Conservation (phyloP, 2,329 filamentous ascomycete species). For the Leptographium flavum region DNA sequence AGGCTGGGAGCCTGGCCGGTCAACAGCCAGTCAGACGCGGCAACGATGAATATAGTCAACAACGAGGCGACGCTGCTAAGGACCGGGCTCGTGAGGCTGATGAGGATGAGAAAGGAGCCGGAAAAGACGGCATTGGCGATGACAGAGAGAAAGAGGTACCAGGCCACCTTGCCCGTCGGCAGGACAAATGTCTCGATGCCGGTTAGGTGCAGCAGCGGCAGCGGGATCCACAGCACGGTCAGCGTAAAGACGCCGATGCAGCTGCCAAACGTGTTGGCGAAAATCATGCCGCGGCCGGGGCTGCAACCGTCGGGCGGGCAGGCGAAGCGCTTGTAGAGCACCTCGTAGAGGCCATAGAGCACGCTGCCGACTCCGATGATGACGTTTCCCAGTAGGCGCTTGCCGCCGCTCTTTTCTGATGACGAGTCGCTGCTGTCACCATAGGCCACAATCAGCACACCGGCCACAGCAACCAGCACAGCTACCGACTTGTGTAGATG, state of each 20-base stretch:
- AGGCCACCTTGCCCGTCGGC: conserved; percentile 62
- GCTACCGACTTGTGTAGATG: conserved; percentile 74
- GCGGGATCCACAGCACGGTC: conserved; percentile 76
- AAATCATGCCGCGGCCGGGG: conserved; percentile 82
- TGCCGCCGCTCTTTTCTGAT: conserved; percentile 22
- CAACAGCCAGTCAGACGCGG: conserved; percentile 75
- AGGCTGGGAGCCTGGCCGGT: conserved; percentile 62
- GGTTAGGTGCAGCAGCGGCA: conserved; percentile 67
- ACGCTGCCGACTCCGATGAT: conserved; percentile 85
- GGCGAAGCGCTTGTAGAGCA: conserved; percentile 84
- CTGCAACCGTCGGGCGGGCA: conserved; percentile 84
- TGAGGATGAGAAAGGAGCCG: conserved; percentile 83
- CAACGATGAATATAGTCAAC: conserved; percentile 93
- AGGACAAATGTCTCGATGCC: conserved; percentile 74
- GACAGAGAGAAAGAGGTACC: conserved; percentile 68
- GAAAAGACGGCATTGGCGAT: conserved; percentile 84
- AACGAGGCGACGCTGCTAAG: conserved; percentile 84
- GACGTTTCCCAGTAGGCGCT: conserved; percentile 70
- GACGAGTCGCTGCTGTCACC: conserved; percentile 47
- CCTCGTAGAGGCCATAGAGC: conserved; percentile 92
- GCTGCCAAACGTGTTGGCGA: conserved; percentile 83
- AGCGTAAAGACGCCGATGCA: conserved; percentile 81
- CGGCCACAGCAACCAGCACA: conserved; percentile 73
- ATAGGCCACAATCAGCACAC: conserved; percentile 91
- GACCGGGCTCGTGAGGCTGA: conserved; percentile 84